These are phyloP conservation scores for Nakazawaea populi DNA, from an alignment of 805 yeast species.

Conservation along the genomic window DNA sequence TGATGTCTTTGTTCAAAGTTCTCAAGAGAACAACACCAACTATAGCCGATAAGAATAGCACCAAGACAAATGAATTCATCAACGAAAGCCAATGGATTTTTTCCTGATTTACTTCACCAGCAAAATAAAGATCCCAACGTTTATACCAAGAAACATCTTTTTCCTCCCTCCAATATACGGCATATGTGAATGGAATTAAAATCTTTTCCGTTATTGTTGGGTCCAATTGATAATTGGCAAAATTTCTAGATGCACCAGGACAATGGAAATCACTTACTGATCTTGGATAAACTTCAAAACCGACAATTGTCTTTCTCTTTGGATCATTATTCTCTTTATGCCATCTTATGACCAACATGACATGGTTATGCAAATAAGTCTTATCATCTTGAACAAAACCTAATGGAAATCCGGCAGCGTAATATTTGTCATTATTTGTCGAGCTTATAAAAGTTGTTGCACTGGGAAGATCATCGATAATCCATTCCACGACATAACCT, in stretches of 20 bases:
- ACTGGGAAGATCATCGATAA: conserved; percentile 78
- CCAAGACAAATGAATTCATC: conserved; percentile 63
- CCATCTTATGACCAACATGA: conserved; percentile 73
- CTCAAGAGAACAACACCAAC: conserved; percentile 60
- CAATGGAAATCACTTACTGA: conserved; percentile 64
- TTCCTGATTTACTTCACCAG: conserved; percentile 41
- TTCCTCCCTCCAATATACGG: conserved; percentile 88
- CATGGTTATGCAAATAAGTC: conserved; percentile 69
- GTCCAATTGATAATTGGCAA: conserved; percentile 48
- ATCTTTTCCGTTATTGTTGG: conserved; percentile 32
- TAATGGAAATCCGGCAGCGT: conserved; percentile 81
- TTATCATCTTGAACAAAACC: conserved; percentile 63
- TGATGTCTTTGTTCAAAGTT: conserved; percentile 46
- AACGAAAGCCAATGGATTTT: conserved; percentile 76
- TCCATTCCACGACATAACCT: conserved; percentile 80
- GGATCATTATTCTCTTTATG: conserved; percentile 40
- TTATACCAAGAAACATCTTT: conserved; percentile 53
- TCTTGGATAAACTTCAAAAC: conserved; percentile 85
- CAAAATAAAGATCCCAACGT: conserved; percentile 70
- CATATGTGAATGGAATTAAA: conserved; percentile 70
- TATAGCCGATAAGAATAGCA: conserved; percentile 51
- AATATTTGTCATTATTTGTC: conserved; percentile 53
- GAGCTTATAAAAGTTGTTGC: conserved; percentile 73
- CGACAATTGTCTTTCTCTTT: conserved; percentile 58
- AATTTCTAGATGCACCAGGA: conserved; percentile 67